Base-by-base conservation (phyloP, 192 early-diverging fungal species). In the Entrophospora sp. region DNA sequence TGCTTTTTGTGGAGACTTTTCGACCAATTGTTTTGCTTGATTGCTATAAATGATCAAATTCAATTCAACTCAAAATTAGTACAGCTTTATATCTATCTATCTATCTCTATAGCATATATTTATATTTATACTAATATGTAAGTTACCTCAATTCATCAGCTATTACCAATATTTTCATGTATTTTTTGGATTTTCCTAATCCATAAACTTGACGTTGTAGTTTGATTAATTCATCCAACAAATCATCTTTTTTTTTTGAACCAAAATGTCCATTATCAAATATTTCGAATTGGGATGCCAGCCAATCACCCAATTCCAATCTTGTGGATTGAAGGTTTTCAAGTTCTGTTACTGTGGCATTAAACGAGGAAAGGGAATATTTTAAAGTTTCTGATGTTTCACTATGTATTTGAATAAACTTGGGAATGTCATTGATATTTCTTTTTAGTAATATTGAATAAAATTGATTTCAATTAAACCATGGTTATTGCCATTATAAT, bases 131-230 rank as follows among this genome's bases (percentile, higher is more conserved):
- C 75, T n/a, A n/a, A n/a, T n/a, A n/a, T n/a, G n/a, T n/a, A n/a
- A n/a, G n/a, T n/a, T n/a, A 80, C 81, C 77, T 74, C 7, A 80
- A 60, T 38, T 79, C 59, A 31, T 77, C 71, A 4, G 73, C 66
- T 1, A 72, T 69, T 1, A 77, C 64, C 4, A 83, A 44, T 16
- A 74, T 72, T 10, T 74, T 69, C 6, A 80, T 67, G 38, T 83
- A 80, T 25, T 49, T 40, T 42, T 77, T 77, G 1, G 75, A 72
- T 13, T 69, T 68, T 35, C 69, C 64, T 28, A 77, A 61, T 28
- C 64, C 67, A 60, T 67, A 52, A 1, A 73, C 70, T 12, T 64
- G 56, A 8, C 43, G 64, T 36, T 77, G 67, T 10, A 77, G 42
- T 18, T 43, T 68, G 13, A 43, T 60, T 8, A 77, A 66, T 20